A percentile compares a stretch with the other conserved stretches of the same genome.
Evolutionary conservation across 2,329 filamentous ascomycete genomes (phyloP).

Genomic region (Hymenoscyphus fraxineus): DNA sequence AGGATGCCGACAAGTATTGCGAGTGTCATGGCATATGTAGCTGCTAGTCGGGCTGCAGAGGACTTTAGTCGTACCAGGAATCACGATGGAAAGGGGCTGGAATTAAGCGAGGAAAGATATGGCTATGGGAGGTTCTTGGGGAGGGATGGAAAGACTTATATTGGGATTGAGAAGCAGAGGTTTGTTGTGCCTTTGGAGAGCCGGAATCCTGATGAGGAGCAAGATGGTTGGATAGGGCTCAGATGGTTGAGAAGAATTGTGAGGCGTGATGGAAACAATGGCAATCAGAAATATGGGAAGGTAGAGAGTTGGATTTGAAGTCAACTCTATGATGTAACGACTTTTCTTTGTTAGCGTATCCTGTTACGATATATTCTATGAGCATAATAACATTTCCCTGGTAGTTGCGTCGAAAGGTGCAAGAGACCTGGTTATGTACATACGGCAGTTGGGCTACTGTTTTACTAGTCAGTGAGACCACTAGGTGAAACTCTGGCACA

Average conservation of each 20-base stretch:
- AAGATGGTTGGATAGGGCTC: neutral
- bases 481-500: too few relatives aligned
- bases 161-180: constrained; percentile 50
- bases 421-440: too few relatives aligned
- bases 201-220: constrained; percentile 21
- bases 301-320: neutral
- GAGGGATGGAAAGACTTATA: constrained; percentile 43
- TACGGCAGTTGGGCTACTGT: rapidly evolving
- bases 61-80: constrained; percentile 35
- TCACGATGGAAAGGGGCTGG: constrained; percentile 6
- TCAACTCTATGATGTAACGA: neutral
- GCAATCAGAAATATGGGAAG: neutral
- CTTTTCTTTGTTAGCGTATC: neutral
- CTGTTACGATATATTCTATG: too few relatives aligned
- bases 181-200: constrained; percentile 37
- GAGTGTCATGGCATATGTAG: constrained; percentile 44
- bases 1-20: constrained; percentile 50
- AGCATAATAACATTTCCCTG: too few relatives aligned
- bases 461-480: too few relatives aligned
- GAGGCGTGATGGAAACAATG: neutral
- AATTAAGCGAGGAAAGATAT: constrained; percentile 32
- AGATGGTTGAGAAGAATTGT: neutral
- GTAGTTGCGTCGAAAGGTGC: too few relatives aligned
- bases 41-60: constrained; percentile 40
- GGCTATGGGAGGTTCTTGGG: constrained; percentile 51